Percentiles rank a stretch among this genome's conserved stretches.
Conservation (phyloP, 179 eudicot species). For the Drosera spatulata region DNA sequence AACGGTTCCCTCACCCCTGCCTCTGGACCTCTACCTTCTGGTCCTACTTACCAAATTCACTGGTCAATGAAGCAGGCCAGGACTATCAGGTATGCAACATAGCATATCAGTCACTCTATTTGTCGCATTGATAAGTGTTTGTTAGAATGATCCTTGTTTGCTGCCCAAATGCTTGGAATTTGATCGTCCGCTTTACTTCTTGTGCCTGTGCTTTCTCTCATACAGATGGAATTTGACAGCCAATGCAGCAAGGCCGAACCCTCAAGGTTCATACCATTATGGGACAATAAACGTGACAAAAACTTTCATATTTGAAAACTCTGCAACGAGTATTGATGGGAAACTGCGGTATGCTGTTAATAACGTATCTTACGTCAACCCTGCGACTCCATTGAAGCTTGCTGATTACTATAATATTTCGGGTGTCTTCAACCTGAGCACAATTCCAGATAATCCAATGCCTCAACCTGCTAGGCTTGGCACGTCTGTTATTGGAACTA, state of each 20-base stretch:
- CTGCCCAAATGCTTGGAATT: neutral
- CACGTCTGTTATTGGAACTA: slow-evolving; percentile 48
- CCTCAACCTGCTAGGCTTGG: slow-evolving; percentile 35
- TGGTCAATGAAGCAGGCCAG: slow-evolving; percentile 89
- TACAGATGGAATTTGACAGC: slow-evolving; percentile 80
- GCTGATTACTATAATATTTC: slow-evolving; percentile 77
- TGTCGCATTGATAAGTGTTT: neutral
- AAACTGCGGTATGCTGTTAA: slow-evolving; percentile 81
- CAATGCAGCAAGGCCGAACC: slow-evolving; percentile 24
- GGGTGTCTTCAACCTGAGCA: slow-evolving; percentile 47
- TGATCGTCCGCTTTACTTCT: neutral
- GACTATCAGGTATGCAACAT: slow-evolving; percentile 44
- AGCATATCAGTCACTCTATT: neutral
- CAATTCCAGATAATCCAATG: slow-evolving; percentile 51
- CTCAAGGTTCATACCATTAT: slow-evolving; percentile 93
- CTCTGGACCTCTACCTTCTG: slow-evolving; percentile 23
- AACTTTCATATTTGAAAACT: slow-evolving; percentile 47
- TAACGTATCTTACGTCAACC: slow-evolving; percentile 47
- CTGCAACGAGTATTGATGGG: slow-evolving; percentile 62
- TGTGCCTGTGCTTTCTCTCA: neutral
- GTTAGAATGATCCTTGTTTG: neutral
- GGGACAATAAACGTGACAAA: slow-evolving; percentile 45
- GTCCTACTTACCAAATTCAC: slow-evolving; percentile 18
- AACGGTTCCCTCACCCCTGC: slow-evolving; percentile 17
- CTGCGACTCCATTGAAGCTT: slow-evolving; percentile 91